Percentiles rank a stretch among this genome's conserved stretches.
Evolutionary conservation across 139 green algal species (phyloP).

Genomic region (Cymbomonas tetramitiformis): DNA sequence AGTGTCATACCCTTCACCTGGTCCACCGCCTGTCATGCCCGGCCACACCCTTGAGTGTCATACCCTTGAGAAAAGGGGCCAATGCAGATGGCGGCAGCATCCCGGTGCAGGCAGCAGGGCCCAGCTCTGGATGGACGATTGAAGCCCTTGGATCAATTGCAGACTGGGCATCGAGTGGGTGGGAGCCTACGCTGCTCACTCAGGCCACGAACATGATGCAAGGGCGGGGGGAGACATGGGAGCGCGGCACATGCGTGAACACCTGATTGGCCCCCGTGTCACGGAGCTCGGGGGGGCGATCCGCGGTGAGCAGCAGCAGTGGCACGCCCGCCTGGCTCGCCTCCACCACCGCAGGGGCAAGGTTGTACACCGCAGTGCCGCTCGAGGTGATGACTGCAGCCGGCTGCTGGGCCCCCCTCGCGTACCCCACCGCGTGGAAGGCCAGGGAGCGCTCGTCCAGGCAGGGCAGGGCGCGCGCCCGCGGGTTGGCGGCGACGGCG

Average conservation of each 20-base stretch:
- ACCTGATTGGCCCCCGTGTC: slow-evolving; percentile 89
- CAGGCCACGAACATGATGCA: neutral
- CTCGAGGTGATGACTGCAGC: slow-evolving; percentile 59
- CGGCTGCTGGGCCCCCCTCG: slow-evolving; percentile 20
- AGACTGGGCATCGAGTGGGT: neutral
- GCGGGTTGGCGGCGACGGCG: slow-evolving; percentile 62
- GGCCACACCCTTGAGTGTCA: no score
- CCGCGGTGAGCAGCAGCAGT: slow-evolving; percentile 81
- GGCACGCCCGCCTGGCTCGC: slow-evolving; percentile 56
- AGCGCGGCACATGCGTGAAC: no score
- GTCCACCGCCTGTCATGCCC: no score
- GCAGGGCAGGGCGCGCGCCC: slow-evolving; percentile 54
- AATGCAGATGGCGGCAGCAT: no score
- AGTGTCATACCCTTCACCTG: no score
- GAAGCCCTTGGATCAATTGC: no score
- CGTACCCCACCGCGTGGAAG: slow-evolving; percentile 82
- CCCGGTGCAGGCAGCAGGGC: no score
- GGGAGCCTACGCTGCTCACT: no score
- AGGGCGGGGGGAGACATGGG: no score
- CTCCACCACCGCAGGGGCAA: slow-evolving; percentile 88
- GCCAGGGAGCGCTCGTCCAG: slow-evolving; percentile 92
- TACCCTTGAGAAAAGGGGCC: no score
- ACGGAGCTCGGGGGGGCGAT: slow-evolving; percentile 75
- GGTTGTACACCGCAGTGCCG: slow-evolving; percentile 91
- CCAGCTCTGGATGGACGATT: no score